Evolutionary conservation across 208 protist species (phyloP), one percentile per base, ranked within the genome.

Genomic region (Kentomonas sorsogonicus): DNA sequence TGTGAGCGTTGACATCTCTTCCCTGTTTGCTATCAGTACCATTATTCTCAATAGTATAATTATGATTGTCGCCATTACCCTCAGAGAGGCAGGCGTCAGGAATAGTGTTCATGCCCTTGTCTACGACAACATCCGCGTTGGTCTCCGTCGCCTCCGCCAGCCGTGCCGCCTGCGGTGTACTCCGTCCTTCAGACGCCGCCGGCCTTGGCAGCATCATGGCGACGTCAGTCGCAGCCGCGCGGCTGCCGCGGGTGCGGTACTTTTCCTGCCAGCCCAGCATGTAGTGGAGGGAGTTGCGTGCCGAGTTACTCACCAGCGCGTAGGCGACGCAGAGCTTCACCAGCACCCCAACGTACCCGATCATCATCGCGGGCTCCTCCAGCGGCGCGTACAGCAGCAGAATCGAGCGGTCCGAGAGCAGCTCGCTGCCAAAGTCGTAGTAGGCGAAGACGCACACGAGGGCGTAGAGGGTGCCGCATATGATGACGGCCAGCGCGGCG

Each of bases 261-360:
- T 55, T 54, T 13, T 64, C 50, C 15, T 45, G 54, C 44, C 30
- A 61, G n/a, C 59, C 53, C 5, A 66, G 18, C 44, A 62, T 25
- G 48, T 79, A 62, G 59, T 72, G 72, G 27, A 74, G 9, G 0
- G 72, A 53, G 59, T 79, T 58, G 39, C 72, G 72, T 15, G 44
- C 31, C 4, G 56, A 26, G 18, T 72, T 57, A 52, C 45, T 51
- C 30, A 61, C 47, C 13, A 85, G 20, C 9, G 65, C 69, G 52
- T 79, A 85, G 2, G 62, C 63, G 20, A 77, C 70, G 54, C 69
- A 78, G n/a, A 85, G 55, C 51, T 80, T 85, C 25, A 86, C 13
- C 43, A 77, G 33, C 11, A 89, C 50, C 29, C 57, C 74, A 22
- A 80, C 46, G 59, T 73, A 80, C 16, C 57, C 68, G 15, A 77